A percentile compares a stretch with the other conserved stretches of the same genome.
Conservation (phyloP, 306 rosid species). For the Cicer cuneatum region DNA sequence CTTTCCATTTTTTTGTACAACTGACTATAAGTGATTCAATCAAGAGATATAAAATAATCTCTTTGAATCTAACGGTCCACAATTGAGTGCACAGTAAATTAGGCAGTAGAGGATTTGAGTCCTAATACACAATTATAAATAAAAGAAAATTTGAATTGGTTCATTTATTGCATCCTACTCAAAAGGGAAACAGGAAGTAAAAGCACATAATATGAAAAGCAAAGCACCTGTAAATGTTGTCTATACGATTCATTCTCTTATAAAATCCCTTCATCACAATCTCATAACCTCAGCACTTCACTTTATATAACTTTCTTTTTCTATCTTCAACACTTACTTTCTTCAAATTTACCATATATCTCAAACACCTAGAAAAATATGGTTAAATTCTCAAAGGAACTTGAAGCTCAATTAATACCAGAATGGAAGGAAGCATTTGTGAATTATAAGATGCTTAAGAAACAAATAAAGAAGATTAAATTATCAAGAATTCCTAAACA, state of each 20-base stretch:
- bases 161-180: neutral
- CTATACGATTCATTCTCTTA: constrained; percentile 45
- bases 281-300: constrained; percentile 1
- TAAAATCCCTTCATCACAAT: constrained; percentile 45
- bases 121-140: too few relatives aligned
- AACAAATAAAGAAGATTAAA: constrained; percentile 73
- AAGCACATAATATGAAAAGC: constrained; percentile 29
- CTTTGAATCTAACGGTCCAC: too few relatives aligned
- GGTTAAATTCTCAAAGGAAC: constrained; percentile 96
- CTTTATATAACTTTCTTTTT: neutral
- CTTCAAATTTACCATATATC: neutral
- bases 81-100: too few relatives aligned
- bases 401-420: constrained; percentile 89
- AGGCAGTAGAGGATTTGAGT: too few relatives aligned
- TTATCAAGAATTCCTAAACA: constrained; percentile 50
- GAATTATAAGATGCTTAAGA: constrained; percentile 77
- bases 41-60: too few relatives aligned
- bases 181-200: constrained; percentile 6
- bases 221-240: constrained; percentile 33
- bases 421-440: constrained; percentile 91
- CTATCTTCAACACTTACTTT: neutral
- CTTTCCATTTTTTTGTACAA: too few relatives aligned
- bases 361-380: constrained; percentile 40
- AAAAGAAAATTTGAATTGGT: neutral
- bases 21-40: too few relatives aligned